phyloP scores from a whole-genome alignment of 1,139 yeast species.

The Blastobotrys illinoisensis region DNA sequence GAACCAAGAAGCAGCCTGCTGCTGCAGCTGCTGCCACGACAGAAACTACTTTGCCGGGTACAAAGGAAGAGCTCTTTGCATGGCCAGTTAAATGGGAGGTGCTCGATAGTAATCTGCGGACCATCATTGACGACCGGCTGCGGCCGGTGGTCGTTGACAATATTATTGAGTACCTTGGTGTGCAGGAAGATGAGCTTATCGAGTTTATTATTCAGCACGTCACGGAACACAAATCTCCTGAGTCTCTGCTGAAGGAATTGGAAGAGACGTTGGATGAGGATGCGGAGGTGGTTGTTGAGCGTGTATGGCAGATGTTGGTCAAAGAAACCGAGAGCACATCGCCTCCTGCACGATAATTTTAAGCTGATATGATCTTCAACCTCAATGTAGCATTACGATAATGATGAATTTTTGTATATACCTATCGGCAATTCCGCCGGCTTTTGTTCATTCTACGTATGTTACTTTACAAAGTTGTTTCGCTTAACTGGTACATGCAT shows the following conservation, averaged over 20 bases:
- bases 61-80: slow-evolving; percentile 19
- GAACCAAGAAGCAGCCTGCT: slow-evolving; percentile 2
- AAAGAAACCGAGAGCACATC: slow-evolving; percentile 19
- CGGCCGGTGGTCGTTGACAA: slow-evolving; percentile 27
- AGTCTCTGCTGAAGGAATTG: slow-evolving; percentile 27
- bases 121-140: slow-evolving; percentile 21
- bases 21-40: slow-evolving; percentile 8
- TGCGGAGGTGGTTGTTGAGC: slow-evolving; percentile 27
- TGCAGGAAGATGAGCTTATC: slow-evolving; percentile 34
- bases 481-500: not conserved
- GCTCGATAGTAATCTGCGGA: slow-evolving; percentile 12
- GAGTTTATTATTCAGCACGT: slow-evolving; percentile 29
- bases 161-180: slow-evolving; percentile 32
- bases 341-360: too few species aligned
- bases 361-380: too few species aligned
- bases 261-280: slow-evolving; percentile 34
- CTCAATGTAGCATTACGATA: too few species aligned
- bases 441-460: too few species aligned
- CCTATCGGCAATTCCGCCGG: not conserved
- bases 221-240: slow-evolving; percentile 23
- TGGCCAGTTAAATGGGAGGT: slow-evolving; percentile 29
- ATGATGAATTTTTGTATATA: not conserved
- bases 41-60: not conserved
- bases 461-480: too few species aligned
- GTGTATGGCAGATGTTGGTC: slow-evolving; percentile 29